Evolutionary conservation across 2,329 filamentous ascomycete genomes (phyloP), one percentile per base, ranked within the genome.

Genomic region (Pseudogymnoascus pannorum): DNA sequence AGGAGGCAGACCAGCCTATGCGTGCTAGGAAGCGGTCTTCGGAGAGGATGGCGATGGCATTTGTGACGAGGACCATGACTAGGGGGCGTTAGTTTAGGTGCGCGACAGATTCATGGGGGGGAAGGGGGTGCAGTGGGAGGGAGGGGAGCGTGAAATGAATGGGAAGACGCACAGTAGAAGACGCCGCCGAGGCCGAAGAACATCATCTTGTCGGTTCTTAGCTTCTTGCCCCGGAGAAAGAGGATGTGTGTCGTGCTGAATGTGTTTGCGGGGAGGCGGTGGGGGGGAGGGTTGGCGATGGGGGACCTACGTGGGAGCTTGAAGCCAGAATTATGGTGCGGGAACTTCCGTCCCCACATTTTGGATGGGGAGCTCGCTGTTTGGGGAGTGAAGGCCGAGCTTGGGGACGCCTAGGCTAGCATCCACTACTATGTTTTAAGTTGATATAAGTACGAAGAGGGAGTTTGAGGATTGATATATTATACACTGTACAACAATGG

Each of bases 11-110:
- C 82, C 93, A 92, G 72, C 92, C 92, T 71, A 97, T 92, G 75
- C 91, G 86, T 62, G 78, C 89, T 67, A 96, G 89, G 75, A 96
- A 96, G 65, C 92, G 88, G 77, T 96, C 92, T 84, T 96, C 92
- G 69, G 91, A 96, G 66, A 97, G 88, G 72, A 97, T 86, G 66
- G 92, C 91, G 72, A 97, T 88, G 67, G 91, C 91, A 76, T 99
- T 99, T 76, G 94, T 87, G 73, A 97, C 84, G 71, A 97, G 90
- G 73, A 96, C 81, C 68, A 86, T 83, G 67, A 93, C 89, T 92
- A 70, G 20, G 42, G 4, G 42, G 42, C 61, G 44, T 64, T 63
- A 62, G 63, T 58, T 42, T n/a, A n/a, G 62, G 51, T 58, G 58
- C 31, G 33, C 33, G 33, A 14, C 9, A 14, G 33, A 14, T 35